phyloP scores from a whole-genome alignment of 2,329 filamentous ascomycete genomes.

The Akanthomyces lecanii region DNA sequence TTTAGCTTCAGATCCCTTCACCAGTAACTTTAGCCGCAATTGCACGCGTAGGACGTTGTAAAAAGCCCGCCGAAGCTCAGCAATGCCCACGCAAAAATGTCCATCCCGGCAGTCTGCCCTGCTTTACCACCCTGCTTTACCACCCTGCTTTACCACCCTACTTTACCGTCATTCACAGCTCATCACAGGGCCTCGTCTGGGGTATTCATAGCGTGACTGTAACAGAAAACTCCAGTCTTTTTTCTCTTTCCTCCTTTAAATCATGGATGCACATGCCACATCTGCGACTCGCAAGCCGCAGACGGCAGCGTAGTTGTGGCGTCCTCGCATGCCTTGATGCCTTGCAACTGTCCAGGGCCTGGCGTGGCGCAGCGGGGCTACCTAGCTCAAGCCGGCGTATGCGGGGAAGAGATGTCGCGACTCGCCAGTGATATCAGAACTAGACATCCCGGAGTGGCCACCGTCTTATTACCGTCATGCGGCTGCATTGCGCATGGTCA shows the following conservation, averaged over 20 bases:
- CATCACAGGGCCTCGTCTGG: no score
- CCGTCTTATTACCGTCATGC: conserved; percentile 2
- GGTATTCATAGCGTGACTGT: no score
- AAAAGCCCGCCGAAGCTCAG: no score
- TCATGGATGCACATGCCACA: not conserved
- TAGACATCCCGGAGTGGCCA: not conserved
- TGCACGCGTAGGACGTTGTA: no score
- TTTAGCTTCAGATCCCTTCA: no score
- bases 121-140: no score
- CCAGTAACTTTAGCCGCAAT: no score
- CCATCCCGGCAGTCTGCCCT: no score
- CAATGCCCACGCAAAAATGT: no score
- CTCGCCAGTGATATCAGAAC: not conserved
- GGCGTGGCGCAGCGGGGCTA: not conserved
- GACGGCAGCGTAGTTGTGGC: conserved; percentile 1
- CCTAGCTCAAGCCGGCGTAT: not conserved
- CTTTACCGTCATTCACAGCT: no score
- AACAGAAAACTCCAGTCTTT: no score
- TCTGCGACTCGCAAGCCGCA: not conserved
- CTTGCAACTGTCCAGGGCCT: not conserved
- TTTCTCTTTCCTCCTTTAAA: not conserved
- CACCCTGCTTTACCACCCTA: no score
- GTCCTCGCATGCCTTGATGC: not conserved
- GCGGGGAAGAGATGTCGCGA: not conserved
- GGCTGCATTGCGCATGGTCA: not conserved